Conservation (phyloP, 371 early-diverging fungal genomes). For the Haplosporangium sp. region DNA sequence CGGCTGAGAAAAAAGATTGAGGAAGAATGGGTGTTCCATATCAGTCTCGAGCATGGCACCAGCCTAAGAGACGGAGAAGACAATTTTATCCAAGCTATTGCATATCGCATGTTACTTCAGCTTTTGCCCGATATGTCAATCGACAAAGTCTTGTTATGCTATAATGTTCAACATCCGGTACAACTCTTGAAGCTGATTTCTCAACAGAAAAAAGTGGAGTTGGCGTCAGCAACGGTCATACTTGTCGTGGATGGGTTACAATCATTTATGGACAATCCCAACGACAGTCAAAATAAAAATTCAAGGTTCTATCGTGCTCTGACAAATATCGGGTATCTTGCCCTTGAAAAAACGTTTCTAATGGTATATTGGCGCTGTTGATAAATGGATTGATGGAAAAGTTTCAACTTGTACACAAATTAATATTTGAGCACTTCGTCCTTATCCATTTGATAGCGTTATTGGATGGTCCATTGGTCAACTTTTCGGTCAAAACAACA, state of each 20-base stretch:
- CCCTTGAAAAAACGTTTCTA: too few species aligned
- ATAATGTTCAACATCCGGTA: slow-evolving; percentile 14
- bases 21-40: slow-evolving; percentile 11
- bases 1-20: slow-evolving; percentile 8
- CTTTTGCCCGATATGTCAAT: not conserved
- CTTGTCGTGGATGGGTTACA: slow-evolving; percentile 45
- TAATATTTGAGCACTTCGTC: too few species aligned
- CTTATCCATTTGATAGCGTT: too few species aligned
- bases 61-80: slow-evolving; percentile 1
- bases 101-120: not conserved
- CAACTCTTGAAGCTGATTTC: slow-evolving; percentile 23
- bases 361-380: too few species aligned
- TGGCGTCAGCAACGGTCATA: slow-evolving; percentile 33
- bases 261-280: slow-evolving; percentile 12
- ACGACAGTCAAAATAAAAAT: slow-evolving; percentile 18
- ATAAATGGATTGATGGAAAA: too few species aligned
- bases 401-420: too few species aligned
- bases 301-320: slow-evolving; percentile 32
- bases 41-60: slow-evolving; percentile 27
- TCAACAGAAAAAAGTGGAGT: slow-evolving; percentile 3
- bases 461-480: too few species aligned
- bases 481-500: too few species aligned
- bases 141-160: not conserved
- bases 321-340: not conserved
- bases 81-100: slow-evolving; percentile 8